Percentiles rank a stretch among this genome's conserved stretches.
These are phyloP conservation scores for Fusarium drepaniforme DNA, from an alignment of 2,329 filamentous ascomycete genomes.

Conservation along the genomic window DNA sequence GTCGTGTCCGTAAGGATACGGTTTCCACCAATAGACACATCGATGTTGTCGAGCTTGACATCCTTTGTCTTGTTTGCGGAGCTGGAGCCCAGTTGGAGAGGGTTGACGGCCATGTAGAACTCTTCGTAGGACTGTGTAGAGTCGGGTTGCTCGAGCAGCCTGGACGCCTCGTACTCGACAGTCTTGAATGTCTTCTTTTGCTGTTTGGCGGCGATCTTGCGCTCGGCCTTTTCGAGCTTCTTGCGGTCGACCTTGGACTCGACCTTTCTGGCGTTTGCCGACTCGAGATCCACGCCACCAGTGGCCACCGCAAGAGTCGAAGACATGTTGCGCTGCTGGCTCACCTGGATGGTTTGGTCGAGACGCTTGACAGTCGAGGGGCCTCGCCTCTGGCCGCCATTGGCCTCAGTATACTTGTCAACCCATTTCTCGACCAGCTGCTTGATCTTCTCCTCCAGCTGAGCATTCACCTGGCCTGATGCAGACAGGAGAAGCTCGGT, in stretches of 20 bases:
- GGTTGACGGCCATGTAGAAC: conserved; percentile 99
- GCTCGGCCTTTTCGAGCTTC: conserved; percentile 98
- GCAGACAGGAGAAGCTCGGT: conserved; percentile 93
- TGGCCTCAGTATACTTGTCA: conserved; percentile 79
- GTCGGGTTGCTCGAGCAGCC: conserved; percentile 85
- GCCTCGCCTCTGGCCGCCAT: conserved; percentile 78
- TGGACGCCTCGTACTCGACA: conserved; percentile 96
- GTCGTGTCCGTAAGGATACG: conserved; percentile 93
- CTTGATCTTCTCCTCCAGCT: conserved; percentile 82
- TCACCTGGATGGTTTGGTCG: conserved; percentile 95
- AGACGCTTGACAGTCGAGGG: conserved; percentile 85
- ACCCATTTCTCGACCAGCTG: conserved; percentile 93
- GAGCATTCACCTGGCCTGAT: conserved; percentile 81
- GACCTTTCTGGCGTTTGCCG: conserved; percentile 91
- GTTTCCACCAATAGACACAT: conserved; percentile 90
- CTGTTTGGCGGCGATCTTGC: conserved; percentile 98
- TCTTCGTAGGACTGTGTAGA: conserved; percentile 95
- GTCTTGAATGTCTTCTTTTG: conserved; percentile 99
- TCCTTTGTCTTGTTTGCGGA: conserved; percentile 94
- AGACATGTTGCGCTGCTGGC: conserved; percentile 94
- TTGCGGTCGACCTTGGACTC: conserved; percentile 98
- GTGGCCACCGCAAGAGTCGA: conserved; percentile 91
- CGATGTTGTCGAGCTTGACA: conserved; percentile 96
- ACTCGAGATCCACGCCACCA: conserved; percentile 90
- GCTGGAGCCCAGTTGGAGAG: conserved; percentile 83